Evolutionary conservation across 495 filamentous ascomycete genomes (phyloP), one percentile per base, ranked within the genome.

Genomic region (Pseudoneurospora amorphoporcata): DNA sequence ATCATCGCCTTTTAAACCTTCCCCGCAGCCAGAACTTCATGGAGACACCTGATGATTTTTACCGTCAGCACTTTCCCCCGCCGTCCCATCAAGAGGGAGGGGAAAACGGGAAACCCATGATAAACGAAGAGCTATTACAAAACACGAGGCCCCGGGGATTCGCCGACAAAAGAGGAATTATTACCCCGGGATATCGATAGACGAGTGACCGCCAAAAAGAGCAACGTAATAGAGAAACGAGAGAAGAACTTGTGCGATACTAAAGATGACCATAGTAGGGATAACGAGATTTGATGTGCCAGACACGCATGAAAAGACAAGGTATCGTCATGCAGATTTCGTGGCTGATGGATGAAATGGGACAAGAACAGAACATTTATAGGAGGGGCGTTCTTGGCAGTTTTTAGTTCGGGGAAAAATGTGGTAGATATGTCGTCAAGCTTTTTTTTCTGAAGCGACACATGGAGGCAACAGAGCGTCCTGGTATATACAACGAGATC

Each of bases 321-420:
- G 75, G 77, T 83, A 82, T 85, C 83, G 83, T 85, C 83, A 86
- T 86, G 81, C 81, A 83, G 81, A 82, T 82, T 65, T 85, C 81
- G 81, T 84, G 81, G 81, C 82, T 76, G 81, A 82, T 77, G 76
- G 79, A 81, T 81, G 79, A 82, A 81, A 81, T 82, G 79, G 77
- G 81, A 82, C 77, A 78, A 85, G 79, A 82, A 75, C 75, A 74
- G 74, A 72, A 79, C 72, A 71, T 69, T 61, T 45, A 47, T 68
- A 53, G 69, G 69, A 65, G 72, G 75, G 74, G 53, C 71, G 78
- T 72, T 78, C 68, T 70, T 70, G 47, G 72, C 68, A 68, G 72
- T 75, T 71, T 73, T 76, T 72, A 80, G 75, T 73, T 79, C 76
- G 77, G 72, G 53, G 16, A 65, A 65, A 80, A 73, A 72, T 74